Evolutionary conservation across 2,329 filamentous ascomycete species (phyloP), one percentile per base, ranked within the genome.

Genomic region (Cylindrodendrum hubeiense): DNA sequence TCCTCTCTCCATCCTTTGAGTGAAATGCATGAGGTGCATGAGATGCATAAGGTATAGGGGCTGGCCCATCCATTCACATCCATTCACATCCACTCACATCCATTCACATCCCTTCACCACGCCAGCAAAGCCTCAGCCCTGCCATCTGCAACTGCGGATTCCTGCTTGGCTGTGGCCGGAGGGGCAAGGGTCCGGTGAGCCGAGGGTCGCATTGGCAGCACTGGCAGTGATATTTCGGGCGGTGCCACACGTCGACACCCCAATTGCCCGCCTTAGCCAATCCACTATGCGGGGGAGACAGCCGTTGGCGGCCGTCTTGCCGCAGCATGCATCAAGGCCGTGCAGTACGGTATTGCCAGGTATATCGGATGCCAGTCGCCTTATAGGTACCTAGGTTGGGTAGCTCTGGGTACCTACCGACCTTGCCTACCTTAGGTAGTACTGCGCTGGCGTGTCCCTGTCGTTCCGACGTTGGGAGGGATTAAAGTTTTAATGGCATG

Each of bases 181-280:
- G 24, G 5, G 15, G 22, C 17, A 26, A 24, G 15, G 46, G 43
- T 54, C 24, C n/a, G 17, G 33, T 28, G 44, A 58, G 55, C 33
- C 33, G 22, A 41, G 28, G 43, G 54, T 41, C 8, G 22, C 51
- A 53, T 41, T 19, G n/a, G 24, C 52, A 43, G 22, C 51, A 53
- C 28, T 19, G n/a, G 24, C 52, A 43, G 41, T n/a, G 37, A 5
- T 39, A 17, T 28, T 43, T 44, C 22, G 26, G 52, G 39, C 52
- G 24, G 52, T 44, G 52, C 26, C 52, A 43, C 39, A 41, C 8
- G 24, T 22, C 9, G 7, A 37, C 33, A 50, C 55, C 55, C 55
- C 46, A 50, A 50, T 58, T 58, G 34, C 26, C 12, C 51, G 46
- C 55, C 43, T 58, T 22, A n/a, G 37, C 44, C 24, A 58, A 58